Base-by-base conservation (phyloP, 495 filamentous ascomycete species). In the Hapsidospora chrysogenum region DNA sequence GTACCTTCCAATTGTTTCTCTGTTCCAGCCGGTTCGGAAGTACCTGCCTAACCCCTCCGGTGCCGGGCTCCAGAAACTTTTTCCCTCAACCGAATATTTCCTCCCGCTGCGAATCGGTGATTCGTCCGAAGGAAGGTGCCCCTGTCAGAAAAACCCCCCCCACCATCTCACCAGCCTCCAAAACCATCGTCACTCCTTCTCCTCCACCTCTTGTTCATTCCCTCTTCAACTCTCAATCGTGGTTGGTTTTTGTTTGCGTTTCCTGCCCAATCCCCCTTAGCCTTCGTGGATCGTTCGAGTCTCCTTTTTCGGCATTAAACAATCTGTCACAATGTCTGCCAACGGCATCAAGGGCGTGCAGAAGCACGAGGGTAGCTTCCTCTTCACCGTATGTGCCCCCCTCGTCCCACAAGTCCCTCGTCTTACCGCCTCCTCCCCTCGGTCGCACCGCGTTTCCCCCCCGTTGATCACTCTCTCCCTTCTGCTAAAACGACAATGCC, bases 361-460 rank as follows among this genome's bases (percentile, higher is more conserved):
- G 19, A 32, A 38, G 17, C 16, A 20, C 14, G 31, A 33, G 19
- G 76, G 72, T 43, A 89, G 82, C 47, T 96, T 94, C 71, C 76
- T 95, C 47, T 97, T 97, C 79, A 97, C 87, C 60, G 68, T 70
- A 58, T 62, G 67, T 58, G 28, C 20, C 22, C 32, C 28, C 23
- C 16, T 13, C 16, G 3, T 20, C 18, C 9, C 18, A n/a, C n/a
- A n/a, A n/a, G n/a, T n/a, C n/a, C n/a, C n/a, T n/a, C n/a, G n/a
- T n/a, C n/a, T n/a, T n/a, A n/a, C n/a, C n/a, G n/a, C 17, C 28
- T 9, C 26, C 15, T 19, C 31, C 31, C 10, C 9, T 7, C 25
- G 2, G 10, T 17, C 16, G 2, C 9, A 26, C 23, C 31, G 3
- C 26, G 26, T 29, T 17, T 16, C 30, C n/a, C n/a, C n/a, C n/a